Evolutionary conservation across 2,329 filamentous ascomycete genomes (phyloP), one percentile per base, ranked within the genome.

Genomic region (Penicillium sp.): DNA sequence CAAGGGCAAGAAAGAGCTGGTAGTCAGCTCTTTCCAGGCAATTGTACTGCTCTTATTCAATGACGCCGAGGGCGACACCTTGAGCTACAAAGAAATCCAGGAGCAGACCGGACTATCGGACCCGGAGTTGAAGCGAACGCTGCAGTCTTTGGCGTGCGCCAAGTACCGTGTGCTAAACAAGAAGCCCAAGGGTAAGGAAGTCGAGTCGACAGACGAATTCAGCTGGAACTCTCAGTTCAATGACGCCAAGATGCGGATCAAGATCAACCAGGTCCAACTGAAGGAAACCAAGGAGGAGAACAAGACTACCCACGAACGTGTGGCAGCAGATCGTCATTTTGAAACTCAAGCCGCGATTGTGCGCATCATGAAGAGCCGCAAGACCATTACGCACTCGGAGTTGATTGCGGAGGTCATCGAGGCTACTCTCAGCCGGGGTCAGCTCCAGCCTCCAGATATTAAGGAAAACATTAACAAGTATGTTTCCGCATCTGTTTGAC

Each of bases 251-350:
- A 90, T 90, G 75, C 87, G 92, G 55, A 88, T 99, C 78, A 99
- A 99, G 80, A 97, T 99, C 80, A 99, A 98, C 78, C 93, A 97
- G 76, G 95, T 99, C 66, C 95, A 99, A 76, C 84, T 97, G 50
- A 96, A 95, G 77, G 95, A 99, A 78, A 98, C 95, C 0, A 90
- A 90, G 68, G 90, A 93, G 70, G 95, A 99, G 77, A 97, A 97
- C 77, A 90, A 92, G 75, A 91, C 90, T 67, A 98, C 93, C 1
- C 92, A 98, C 75, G 89, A 96, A 74, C 86, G 91, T 44, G 91
- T 99, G 4, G 88, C 88, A 0, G 89, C 90, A 52, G 95, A 99
- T 71, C 82, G 95, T 50, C 91, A 96, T 70, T 96, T 96, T 68
- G 96, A 99, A 78, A 97, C 93, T 0, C 95, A 99, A 75, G 95